Conservation (phyloP, 495 filamentous ascomycete genomes). For the Tetracladium setigerum region DNA sequence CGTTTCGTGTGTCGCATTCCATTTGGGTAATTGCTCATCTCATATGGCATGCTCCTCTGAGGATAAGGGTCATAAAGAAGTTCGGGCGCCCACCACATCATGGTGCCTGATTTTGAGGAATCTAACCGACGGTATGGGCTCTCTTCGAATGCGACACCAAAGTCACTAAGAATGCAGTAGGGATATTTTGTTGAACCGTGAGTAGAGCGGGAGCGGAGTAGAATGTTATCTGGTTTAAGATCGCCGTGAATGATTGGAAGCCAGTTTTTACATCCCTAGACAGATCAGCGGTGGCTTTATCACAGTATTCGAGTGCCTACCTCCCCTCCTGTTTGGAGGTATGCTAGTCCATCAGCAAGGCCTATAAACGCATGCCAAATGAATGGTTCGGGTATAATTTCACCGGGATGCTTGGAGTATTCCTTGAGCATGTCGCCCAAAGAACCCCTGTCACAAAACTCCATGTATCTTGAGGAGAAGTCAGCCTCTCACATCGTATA, state of each 20-base stretch:
- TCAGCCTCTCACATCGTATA: no score
- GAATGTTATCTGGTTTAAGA: constrained; percentile 27
- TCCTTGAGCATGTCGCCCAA: constrained; percentile 11
- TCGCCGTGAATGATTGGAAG: constrained; percentile 21
- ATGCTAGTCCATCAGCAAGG: constrained; percentile 23
- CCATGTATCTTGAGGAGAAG: constrained; percentile 17
- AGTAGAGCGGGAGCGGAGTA: constrained; percentile 15
- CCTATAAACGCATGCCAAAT: constrained; percentile 25
- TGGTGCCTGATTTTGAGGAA: constrained; percentile 8
- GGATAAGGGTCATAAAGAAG: constrained; percentile 11
- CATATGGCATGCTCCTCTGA: not conserved
- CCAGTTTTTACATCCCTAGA: no score
- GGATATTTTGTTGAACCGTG: constrained; percentile 12
- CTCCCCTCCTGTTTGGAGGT: constrained; percentile 17
- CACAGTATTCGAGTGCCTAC: not conserved
- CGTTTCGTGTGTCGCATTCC: constrained; percentile 6
- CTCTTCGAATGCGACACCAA: constrained; percentile 22
- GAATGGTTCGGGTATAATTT: constrained; percentile 19
- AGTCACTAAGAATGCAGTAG: constrained; percentile 25
- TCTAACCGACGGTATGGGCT: constrained; percentile 3
- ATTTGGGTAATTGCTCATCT: constrained; percentile 6
- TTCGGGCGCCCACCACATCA: constrained; percentile 15
- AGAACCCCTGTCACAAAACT: constrained; percentile 22
- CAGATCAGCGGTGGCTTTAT: not conserved
- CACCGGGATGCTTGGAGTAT: not conserved